Evolutionary conservation across 225 moss, liverwort and hornwort genomes (phyloP).

Genomic region (Pseudisothecium myosuroides): DNA sequence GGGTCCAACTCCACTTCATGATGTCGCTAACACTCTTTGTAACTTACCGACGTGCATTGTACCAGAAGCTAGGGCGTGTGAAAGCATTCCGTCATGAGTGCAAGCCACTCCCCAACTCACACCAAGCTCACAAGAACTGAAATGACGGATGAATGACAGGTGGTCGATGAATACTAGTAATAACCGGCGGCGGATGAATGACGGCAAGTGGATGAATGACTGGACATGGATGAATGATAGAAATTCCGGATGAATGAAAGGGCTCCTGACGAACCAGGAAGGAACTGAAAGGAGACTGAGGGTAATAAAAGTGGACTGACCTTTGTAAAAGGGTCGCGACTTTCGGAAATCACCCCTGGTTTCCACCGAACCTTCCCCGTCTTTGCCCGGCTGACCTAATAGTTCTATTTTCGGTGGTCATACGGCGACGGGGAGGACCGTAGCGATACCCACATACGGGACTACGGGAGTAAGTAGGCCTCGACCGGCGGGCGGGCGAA

Average conservation of each 20-base stretch:
- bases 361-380: slow-evolving; percentile 10
- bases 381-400: slow-evolving; percentile 26
- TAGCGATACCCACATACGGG: not conserved
- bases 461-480: no score
- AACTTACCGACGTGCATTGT: slow-evolving; percentile 9
- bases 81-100: not conserved
- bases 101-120: not conserved
- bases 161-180: not conserved
- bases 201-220: not conserved
- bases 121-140: no score
- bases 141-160: not conserved
- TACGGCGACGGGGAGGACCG: not conserved
- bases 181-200: not conserved
- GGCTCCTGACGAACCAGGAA: not conserved
- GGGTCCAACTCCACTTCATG: not conserved
- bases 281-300: no score
- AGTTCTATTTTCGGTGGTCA: not conserved
- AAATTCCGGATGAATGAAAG: not conserved
- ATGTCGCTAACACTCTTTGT: not conserved
- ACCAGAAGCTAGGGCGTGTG: not conserved
- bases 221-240: not conserved
- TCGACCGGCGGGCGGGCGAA: no score
- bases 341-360: slow-evolving; percentile 8
- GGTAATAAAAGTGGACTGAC: not conserved
- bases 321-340: not conserved